Percentiles rank a stretch among this genome's conserved stretches.
Evolutionary conservation across 306 rosid species (phyloP).

Genomic region (Erythrophleum fordii): DNA sequence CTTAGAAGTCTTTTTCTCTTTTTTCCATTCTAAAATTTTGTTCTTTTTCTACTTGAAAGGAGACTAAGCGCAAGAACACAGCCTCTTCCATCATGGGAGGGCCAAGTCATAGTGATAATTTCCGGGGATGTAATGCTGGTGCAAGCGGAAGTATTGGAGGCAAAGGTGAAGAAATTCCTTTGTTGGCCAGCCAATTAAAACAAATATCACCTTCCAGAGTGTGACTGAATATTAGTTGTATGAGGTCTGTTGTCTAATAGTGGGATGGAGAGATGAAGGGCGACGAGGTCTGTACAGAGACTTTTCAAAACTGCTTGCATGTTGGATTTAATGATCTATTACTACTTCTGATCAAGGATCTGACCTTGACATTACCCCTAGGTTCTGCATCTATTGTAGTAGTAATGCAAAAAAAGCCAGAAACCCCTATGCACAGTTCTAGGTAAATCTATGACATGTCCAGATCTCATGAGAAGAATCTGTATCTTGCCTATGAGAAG

Average conservation of each 20-base stretch:
- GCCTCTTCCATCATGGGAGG: constrained; percentile 53
- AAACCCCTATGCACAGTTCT: neutral
- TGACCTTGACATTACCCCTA: constrained; percentile 8
- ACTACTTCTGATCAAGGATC: constrained; percentile 15
- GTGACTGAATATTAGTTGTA: neutral
- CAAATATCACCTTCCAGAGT: neutral
- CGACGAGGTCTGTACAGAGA: constrained; percentile 22
- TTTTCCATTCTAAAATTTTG: neutral
- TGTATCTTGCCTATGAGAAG: neutral
- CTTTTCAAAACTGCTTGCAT: constrained; percentile 14
- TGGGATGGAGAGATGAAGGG: constrained; percentile 5
- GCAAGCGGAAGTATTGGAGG: constrained; percentile 42
- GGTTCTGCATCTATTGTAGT: neutral
- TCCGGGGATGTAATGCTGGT: constrained; percentile 38
- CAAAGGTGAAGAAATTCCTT: constrained; percentile 27
- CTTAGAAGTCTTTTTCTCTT: neutral
- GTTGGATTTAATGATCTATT: constrained; percentile 24
- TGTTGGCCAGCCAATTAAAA: neutral
- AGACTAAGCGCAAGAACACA: constrained; percentile 21
- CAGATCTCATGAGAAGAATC: constrained; percentile 30
- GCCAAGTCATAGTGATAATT: constrained; percentile 48
- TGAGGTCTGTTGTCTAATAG: neutral
- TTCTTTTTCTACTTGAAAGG: constrained; percentile 16
- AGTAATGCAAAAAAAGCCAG: constrained; percentile 9
- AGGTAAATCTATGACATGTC: constrained; percentile 9